phyloP scores from a whole-genome alignment of 2,329 filamentous ascomycete genomes.

The Diaporthe sp. region DNA sequence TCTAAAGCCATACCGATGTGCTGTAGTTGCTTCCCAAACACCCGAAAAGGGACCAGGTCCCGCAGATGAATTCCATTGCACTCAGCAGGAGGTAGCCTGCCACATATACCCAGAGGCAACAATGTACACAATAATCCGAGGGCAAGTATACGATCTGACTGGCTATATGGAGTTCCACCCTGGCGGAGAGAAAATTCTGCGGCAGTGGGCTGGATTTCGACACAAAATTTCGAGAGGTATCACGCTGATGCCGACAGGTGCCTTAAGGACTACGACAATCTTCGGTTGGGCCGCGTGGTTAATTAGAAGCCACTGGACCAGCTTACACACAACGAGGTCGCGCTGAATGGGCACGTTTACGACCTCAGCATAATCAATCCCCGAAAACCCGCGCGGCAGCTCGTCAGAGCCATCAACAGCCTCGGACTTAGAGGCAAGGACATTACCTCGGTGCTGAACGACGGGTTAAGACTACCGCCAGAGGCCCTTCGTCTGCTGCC shows the following conservation, averaged over 20 bases:
- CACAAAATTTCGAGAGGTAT: neutral
- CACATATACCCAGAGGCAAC: constrained; percentile 12
- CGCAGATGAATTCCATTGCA: neutral
- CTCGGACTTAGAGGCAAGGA: neutral
- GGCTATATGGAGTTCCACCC: constrained; percentile 14
- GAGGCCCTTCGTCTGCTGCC: neutral
- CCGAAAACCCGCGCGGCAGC: neutral
- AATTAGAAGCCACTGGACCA: neutral
- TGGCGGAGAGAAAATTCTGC: constrained; percentile 4
- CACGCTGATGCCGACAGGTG: neutral
- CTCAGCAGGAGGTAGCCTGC: constrained; percentile 6
- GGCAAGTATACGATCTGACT: constrained; percentile 19
- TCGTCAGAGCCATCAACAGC: neutral
- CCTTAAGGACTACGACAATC: constrained; percentile 18
- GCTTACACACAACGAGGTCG: constrained; percentile 1
- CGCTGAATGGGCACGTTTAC: neutral
- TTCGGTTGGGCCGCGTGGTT: constrained; percentile 19
- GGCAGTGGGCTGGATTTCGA: constrained; percentile 16
- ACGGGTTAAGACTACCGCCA: neutral
- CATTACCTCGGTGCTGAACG: neutral
- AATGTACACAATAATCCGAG: constrained; percentile 25
- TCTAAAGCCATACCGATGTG: constrained; percentile 15
- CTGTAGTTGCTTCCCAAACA: neutral
- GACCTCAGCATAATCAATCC: neutral
- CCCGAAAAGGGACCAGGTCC: neutral